Conservation (phyloP, 176 grass and related monocot genomes). For the Phoenix dactylifera region DNA sequence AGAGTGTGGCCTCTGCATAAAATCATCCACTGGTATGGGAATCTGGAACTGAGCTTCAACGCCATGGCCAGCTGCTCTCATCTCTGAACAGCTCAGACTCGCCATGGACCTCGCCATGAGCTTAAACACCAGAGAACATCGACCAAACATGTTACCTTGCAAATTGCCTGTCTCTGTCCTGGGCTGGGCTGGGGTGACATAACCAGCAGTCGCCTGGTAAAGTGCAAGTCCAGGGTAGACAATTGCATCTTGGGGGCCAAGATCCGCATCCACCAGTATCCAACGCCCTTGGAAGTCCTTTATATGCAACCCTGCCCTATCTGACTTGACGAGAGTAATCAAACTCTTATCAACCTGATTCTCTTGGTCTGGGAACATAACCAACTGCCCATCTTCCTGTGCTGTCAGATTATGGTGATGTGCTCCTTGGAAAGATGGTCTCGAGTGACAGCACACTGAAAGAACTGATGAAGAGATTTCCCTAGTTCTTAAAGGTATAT, state of each 20-base stretch:
- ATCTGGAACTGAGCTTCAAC: slow-evolving; percentile 66
- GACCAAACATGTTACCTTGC: slow-evolving; percentile 49
- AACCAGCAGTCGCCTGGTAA: slow-evolving; percentile 73
- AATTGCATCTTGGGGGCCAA: slow-evolving; percentile 62
- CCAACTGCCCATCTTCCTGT: slow-evolving; percentile 35
- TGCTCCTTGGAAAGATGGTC: slow-evolving; percentile 49
- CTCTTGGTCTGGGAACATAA: slow-evolving; percentile 54
- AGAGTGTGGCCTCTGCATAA: slow-evolving; percentile 61
- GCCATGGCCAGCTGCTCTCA: slow-evolving; percentile 65
- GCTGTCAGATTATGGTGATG: slow-evolving; percentile 33
- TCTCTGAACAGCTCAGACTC: slow-evolving; percentile 60
- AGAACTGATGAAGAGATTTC: slow-evolving; percentile 86
- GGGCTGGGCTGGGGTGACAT: slow-evolving; percentile 55
- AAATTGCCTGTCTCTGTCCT: slow-evolving; percentile 40
- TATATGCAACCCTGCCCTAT: slow-evolving; percentile 65
- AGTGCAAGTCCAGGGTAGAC: slow-evolving; percentile 73
- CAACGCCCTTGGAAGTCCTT: slow-evolving; percentile 73
- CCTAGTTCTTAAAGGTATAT: slow-evolving; percentile 59
- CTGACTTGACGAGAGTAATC: slow-evolving; percentile 67
- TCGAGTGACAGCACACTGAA: slow-evolving; percentile 70
- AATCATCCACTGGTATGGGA: slow-evolving; percentile 64
- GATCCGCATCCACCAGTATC: slow-evolving; percentile 58
- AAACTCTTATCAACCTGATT: slow-evolving; percentile 68
- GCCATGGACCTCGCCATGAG: slow-evolving; percentile 66
- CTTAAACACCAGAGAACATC: slow-evolving; percentile 70